Evolutionary conservation across 257 asterid genomes (phyloP).

Genomic region (Primulina huaijiensis): DNA sequence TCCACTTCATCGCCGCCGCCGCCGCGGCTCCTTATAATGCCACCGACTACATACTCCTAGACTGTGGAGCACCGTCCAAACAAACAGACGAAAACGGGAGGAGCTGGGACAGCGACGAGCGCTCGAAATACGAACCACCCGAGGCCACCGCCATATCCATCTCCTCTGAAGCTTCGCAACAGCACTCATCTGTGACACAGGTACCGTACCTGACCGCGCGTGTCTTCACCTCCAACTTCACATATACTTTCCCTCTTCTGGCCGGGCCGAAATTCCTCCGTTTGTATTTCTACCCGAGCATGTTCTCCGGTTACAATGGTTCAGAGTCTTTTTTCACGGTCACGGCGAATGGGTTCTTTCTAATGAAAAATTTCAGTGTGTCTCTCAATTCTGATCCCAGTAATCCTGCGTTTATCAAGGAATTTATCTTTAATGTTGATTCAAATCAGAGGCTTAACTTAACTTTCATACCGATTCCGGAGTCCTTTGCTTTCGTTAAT

Average conservation of each 20-base stretch:
- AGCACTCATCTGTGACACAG: conserved; percentile 16
- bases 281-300: conserved; percentile 43
- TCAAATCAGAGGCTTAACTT: conserved; percentile 28
- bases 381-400: background rate
- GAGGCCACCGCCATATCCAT: conserved; percentile 29
- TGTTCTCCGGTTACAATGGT: conserved; percentile 27
- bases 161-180: conserved; percentile 13
- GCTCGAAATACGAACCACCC: conserved; percentile 29
- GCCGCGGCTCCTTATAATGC: conserved; percentile 25
- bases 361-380: conserved; percentile 47
- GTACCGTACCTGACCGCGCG: conserved; percentile 47
- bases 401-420: conserved; percentile 13
- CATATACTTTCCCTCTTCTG: conserved; percentile 41
- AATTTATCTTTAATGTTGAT: conserved; percentile 28
- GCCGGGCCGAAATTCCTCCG: conserved; percentile 53
- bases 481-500: conserved; percentile 51
- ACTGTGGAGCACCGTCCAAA: conserved; percentile 40
- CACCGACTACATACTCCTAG: conserved; percentile 44
- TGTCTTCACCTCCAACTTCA: conserved; percentile 35
- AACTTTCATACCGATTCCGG: conserved; percentile 37
- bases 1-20: conserved; percentile 9
- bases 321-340: conserved; percentile 32
- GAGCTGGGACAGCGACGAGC: conserved; percentile 43
- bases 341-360: conserved; percentile 36
- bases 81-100: conserved; percentile 19